These are phyloP conservation scores for Colletotrichum sp. DNA, from an alignment of 2,329 filamentous ascomycete species.

Conservation along the genomic window DNA sequence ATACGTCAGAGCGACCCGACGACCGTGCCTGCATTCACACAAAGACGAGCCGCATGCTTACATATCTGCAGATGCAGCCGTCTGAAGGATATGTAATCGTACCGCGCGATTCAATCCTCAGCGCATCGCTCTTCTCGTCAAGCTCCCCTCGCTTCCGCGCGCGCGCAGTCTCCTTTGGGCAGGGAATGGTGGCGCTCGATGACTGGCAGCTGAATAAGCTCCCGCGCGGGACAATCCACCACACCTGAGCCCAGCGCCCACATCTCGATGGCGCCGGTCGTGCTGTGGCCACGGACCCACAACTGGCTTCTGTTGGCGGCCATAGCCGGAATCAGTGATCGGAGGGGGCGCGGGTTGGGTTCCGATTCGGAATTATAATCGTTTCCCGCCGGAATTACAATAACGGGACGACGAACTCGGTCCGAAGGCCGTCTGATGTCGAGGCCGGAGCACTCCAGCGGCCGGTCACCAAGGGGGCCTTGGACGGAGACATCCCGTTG, in stretches of 20 bases:
- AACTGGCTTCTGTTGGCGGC: not conserved
- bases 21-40: not conserved
- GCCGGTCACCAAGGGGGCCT: not conserved
- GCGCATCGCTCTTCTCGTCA: not conserved
- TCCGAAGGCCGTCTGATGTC: not conserved
- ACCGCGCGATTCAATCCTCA: not conserved
- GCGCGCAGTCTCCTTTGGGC: not conserved
- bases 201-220: conserved; percentile 17
- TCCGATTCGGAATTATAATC: not conserved
- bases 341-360: not conserved
- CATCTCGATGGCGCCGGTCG: not conserved
- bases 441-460: not conserved
- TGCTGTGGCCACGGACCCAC: not conserved
- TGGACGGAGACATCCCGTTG: not conserved
- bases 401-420: not conserved
- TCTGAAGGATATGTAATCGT: not conserved
- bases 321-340: not conserved
- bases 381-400: not conserved
- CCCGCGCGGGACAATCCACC: conserved; percentile 14
- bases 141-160: not conserved
- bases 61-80: not conserved
- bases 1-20: not conserved
- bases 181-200: not conserved
- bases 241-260: not conserved
- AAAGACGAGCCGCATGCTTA: not conserved